Evolutionary conservation across 2,329 filamentous ascomycete species (phyloP), one percentile per base, ranked within the genome.

Genomic region (Capronia epimyces): DNA sequence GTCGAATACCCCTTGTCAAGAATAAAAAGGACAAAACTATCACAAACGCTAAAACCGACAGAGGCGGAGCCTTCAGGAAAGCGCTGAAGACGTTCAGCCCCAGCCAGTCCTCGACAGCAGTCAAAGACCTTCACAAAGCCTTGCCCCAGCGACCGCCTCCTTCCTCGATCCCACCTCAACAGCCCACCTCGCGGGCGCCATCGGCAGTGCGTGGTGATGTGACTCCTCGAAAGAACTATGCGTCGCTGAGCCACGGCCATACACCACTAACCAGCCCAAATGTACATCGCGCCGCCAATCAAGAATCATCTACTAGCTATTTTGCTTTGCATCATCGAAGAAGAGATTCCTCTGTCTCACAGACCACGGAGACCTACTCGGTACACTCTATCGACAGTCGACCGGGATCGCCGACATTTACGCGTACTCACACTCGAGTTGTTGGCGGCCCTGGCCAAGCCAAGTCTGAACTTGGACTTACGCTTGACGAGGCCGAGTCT

Each of bases 361-460:
- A 72, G 39, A 68, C 69, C 3, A 57, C 55, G 1, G 71, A 74
- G 56, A 61, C 71, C 3, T 73, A 69, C 57, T 71, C 71, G 25
- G 52, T 65, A 5, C 68, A 64, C 27, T 62, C 67, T 29, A 50
- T 58, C 22, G 66, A 68, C 20, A 60, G 60, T 12, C 66, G 67
- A 13, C 63, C 71, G 3, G 64, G 65, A 13, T 74, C 71, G 12
- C 65, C 70, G 16, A 65, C 64, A 1, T 55, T 67, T n/a, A 59
- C 66, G 32, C 64, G 68, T 37, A 65, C 66, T 8, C 70, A 71
- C 63, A 63, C 71, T 16, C 69, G 67, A 50, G 71, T 70, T 51
- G 71, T 66, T 49, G 73, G 69, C 46, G 69, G 69, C 8, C 48
- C 74, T 56, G 71, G 71, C 9, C 57, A 69, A 41, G 66, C 67